Conservation (phyloP, 192 early-diverging fungal genomes). For the Dimargaris xerosporica region DNA sequence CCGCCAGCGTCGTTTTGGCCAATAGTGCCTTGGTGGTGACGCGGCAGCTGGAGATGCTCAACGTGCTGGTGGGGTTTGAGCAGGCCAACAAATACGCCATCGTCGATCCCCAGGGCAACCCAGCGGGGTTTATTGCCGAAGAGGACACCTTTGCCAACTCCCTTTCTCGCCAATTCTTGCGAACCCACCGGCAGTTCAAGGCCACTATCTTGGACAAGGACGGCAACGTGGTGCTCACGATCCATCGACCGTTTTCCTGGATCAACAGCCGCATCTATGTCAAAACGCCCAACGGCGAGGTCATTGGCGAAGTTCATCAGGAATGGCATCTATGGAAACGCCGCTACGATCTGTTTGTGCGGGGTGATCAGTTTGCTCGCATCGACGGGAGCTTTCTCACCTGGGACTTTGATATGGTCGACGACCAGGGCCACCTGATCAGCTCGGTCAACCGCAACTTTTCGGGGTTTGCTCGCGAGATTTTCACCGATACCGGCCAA, state of each 20-base stretch:
- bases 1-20: background rate
- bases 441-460: constrained; percentile 12
- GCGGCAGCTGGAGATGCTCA: constrained; percentile 74
- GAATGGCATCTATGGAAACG: constrained; percentile 68
- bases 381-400: constrained; percentile 56
- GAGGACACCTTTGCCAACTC: constrained; percentile 44
- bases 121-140: constrained; percentile 74
- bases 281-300: constrained; percentile 32
- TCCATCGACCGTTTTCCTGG: constrained; percentile 50
- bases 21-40: constrained; percentile 14
- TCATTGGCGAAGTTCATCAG: constrained; percentile 74
- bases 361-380: constrained; percentile 41
- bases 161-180: constrained; percentile 52
- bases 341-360: constrained; percentile 69
- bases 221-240: constrained; percentile 56
- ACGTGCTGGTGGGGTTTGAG: constrained; percentile 60
- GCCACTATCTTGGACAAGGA: constrained; percentile 53
- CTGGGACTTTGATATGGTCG: constrained; percentile 63
- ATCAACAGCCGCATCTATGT: constrained; percentile 68
- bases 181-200: constrained; percentile 58
- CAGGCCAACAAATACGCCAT: constrained; percentile 80
- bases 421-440: constrained; percentile 11
- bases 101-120: constrained; percentile 39
- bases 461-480: constrained; percentile 10
- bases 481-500: constrained; percentile 10